Percentiles rank a stretch among this genome's conserved stretches.
These are phyloP conservation scores for Hericium rajendrae DNA, from an alignment of 768 basidiomycete genomes.

Conservation along the genomic window DNA sequence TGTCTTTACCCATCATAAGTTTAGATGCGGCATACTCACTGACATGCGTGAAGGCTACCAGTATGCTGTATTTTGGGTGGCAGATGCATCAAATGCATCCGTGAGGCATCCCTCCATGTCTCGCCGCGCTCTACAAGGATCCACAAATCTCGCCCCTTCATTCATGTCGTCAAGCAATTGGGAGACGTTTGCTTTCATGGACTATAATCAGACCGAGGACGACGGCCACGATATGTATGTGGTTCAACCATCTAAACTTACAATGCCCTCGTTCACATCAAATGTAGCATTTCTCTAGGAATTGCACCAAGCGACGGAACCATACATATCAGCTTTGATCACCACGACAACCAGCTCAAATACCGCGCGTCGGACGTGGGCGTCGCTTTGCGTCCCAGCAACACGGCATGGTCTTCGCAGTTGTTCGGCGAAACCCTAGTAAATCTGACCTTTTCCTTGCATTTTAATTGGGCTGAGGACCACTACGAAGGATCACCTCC, in stretches of 20 bases:
- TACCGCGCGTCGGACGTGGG: conserved; percentile 24
- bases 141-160: background rate
- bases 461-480: background rate
- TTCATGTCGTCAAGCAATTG: conserved; percentile 11
- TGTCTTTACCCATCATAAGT: background rate
- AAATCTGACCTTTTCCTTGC: background rate
- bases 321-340: conserved; percentile 26
- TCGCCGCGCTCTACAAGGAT: conserved; percentile 15
- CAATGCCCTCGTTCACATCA: background rate
- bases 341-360: conserved; percentile 27
- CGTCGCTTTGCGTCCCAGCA: conserved; percentile 21
- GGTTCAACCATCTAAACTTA: background rate
- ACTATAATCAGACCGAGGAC: conserved; percentile 28
- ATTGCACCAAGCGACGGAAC: conserved; percentile 29
- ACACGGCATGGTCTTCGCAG: conserved; percentile 16
- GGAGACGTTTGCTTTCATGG: conserved; percentile 23
- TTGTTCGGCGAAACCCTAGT: conserved; percentile 22
- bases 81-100: conserved; percentile 18
- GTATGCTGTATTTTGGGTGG: conserved; percentile 25
- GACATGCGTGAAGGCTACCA: conserved; percentile 19
- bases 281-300: conserved; percentile 24
- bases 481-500: conserved; percentile 22
- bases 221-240: conserved; percentile 27
- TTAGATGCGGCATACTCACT: background rate
- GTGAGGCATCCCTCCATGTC: conserved; percentile 21